Percentiles rank a stretch among this genome's conserved stretches.
Evolutionary conservation across 2,329 filamentous ascomycete genomes (phyloP).

Genomic region (Neobulgaria alba): DNA sequence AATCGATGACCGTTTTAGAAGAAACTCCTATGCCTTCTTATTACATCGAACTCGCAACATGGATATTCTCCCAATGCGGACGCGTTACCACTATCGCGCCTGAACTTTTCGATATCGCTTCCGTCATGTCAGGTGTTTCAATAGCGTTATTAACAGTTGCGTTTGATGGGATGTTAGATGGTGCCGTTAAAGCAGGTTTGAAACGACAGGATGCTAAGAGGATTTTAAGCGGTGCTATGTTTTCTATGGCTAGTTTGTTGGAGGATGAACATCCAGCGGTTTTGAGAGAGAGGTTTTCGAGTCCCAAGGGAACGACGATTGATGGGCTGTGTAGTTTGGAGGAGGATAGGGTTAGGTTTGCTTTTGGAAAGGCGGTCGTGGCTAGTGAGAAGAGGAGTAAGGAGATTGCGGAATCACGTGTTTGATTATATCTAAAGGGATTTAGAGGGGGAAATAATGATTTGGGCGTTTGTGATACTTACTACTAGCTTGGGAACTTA

Average conservation of each 20-base stretch:
- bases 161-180: conserved; percentile 68
- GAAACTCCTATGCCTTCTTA: conserved; percentile 37
- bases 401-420: conserved; percentile 20
- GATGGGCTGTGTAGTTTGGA: conserved; percentile 66
- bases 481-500: too few relatives aligned
- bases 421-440: too few relatives aligned
- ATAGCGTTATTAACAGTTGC: conserved; percentile 70
- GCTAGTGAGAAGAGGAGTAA: conserved; percentile 48
- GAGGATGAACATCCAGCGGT: conserved; percentile 62
- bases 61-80: conserved; percentile 70
- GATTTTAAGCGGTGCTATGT: conserved; percentile 72
- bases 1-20: conserved; percentile 72
- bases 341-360: conserved; percentile 61
- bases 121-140: conserved; percentile 65
- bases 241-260: conserved; percentile 42
- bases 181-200: conserved; percentile 69
- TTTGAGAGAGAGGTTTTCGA: conserved; percentile 65
- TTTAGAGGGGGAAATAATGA: too few relatives aligned
- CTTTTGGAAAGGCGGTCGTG: conserved; percentile 57
- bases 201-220: conserved; percentile 62
- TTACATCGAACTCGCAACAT: conserved; percentile 55
- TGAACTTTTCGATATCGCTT: conserved; percentile 61
- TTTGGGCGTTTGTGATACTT: too few relatives aligned
- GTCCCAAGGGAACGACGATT: conserved; percentile 72
- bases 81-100: conserved; percentile 60